These are phyloP conservation scores for Dispira simplex DNA, from an alignment of 192 early-diverging fungal genomes.

Conservation along the genomic window DNA sequence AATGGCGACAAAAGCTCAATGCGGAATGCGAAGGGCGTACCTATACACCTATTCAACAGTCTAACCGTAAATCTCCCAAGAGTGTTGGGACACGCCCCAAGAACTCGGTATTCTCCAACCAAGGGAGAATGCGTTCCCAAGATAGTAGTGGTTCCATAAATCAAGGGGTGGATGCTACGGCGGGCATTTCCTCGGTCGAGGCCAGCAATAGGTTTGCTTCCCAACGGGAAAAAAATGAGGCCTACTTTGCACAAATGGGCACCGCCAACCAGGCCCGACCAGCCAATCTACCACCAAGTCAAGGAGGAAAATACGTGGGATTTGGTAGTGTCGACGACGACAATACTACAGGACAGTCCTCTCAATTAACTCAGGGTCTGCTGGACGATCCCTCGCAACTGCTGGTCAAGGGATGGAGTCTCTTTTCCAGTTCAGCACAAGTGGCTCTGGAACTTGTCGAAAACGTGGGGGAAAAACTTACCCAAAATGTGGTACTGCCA, in stretches of 20 bases:
- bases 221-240: conserved; percentile 56
- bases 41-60: conserved; percentile 22
- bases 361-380: conserved; percentile 32
- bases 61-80: conserved; percentile 1
- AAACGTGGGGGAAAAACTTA: not conserved
- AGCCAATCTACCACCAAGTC: conserved; percentile 49
- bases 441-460: conserved; percentile 1
- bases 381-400: conserved; percentile 53
- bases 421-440: conserved; percentile 19
- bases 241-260: conserved; percentile 58
- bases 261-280: conserved; percentile 34
- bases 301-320: conserved; percentile 61
- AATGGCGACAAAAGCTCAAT: conserved; percentile 81
- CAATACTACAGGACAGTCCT: not conserved
- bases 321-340: conserved; percentile 42
- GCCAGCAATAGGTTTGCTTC: not conserved
- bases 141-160: conserved; percentile 12
- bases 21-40: conserved; percentile 46
- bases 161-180: conserved; percentile 9
- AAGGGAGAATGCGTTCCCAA: conserved; percentile 16
- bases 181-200: not conserved
- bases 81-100: not conserved
- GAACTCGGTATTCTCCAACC: conserved; percentile 13
- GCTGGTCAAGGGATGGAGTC: conserved; percentile 47
- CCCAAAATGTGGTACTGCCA: not conserved